Conservation (phyloP, 2,329 filamentous ascomycete species). For the Sporothrix euskadiensis region DNA sequence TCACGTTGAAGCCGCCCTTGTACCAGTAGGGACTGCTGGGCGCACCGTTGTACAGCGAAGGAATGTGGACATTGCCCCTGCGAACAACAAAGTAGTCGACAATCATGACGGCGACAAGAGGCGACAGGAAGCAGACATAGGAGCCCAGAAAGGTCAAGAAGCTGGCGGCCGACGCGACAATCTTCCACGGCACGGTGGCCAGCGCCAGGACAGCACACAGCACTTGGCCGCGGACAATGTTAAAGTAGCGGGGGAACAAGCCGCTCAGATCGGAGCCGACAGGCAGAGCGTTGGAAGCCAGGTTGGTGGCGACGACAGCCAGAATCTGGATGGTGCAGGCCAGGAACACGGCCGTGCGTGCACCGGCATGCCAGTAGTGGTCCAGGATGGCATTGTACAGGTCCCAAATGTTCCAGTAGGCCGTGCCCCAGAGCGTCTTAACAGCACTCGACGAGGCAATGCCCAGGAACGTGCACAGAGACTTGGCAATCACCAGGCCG, state of each 20-base stretch:
- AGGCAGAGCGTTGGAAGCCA: constrained; percentile 40
- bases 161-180: constrained; percentile 30
- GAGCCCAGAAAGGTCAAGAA: constrained; percentile 33
- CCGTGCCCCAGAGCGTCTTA: constrained; percentile 45
- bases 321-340: constrained; percentile 32
- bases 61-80: constrained; percentile 41
- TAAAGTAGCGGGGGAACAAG: constrained; percentile 40
- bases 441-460: constrained; percentile 47
- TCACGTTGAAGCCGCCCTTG: constrained; percentile 40
- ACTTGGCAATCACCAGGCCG: constrained; percentile 47
- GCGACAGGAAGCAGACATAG: constrained; percentile 33
- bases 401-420: constrained; percentile 35
- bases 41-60: constrained; percentile 38
- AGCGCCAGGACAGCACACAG: constrained; percentile 32
- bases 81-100: constrained; percentile 41
- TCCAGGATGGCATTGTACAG: constrained; percentile 33
- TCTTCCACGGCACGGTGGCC: constrained; percentile 34
- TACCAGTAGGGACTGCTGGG: constrained; percentile 41
- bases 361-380: constrained; percentile 31
- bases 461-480: constrained; percentile 46
- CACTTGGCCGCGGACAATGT: constrained; percentile 40
- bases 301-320: constrained; percentile 34
- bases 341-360: constrained; percentile 33
- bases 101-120: constrained; percentile 24
- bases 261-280: constrained; percentile 42